Evolutionary conservation across 1,284 basidiomycete genomes (phyloP), one percentile per base, ranked within the genome.

Genomic region (Inonotus hispidus): DNA sequence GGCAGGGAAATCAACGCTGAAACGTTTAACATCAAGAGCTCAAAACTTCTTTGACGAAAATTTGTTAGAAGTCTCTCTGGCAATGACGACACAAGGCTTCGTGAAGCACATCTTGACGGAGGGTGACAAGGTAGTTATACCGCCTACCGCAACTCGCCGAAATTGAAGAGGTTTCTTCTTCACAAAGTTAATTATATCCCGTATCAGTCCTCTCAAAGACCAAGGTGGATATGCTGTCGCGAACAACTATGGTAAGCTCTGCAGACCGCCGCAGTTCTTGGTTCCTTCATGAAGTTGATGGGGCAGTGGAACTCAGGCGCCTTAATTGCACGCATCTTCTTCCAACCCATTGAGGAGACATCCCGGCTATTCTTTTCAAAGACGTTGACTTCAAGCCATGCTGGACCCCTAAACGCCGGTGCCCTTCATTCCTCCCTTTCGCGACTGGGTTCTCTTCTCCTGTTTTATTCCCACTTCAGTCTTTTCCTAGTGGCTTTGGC

Each of bases 61-160:
- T 27, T 69, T 81, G 23, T 71, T 90, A 19, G 74, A 75, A 35
- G 78, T 95, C 1, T 87, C 90, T 0, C 72, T 82, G 58, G 92
- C 88, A 0, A 92, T 98, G 82, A 92, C 90, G 3, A 80, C 77
- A 5, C 95, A 98, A 72, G 92, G 90, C 1, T 67, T 97, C 2
- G 79, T 98, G 67, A 99, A 99, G 72, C 95, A 99, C 70, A 81
- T 96, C 65, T 77, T 99, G 32, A 98, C 95, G 0, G 97, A 99
- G 71, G 94, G 92, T 10, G 97, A 99, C 73, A 94, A 97, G 59
- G 63, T 64, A 53, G 27, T 41, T 60, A 25, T 23, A 6, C 45
- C 2, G 43, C 19, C 19, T 58, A 25, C 39, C n/a, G 35, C 39
- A 29, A 8, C 19, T 16, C 32, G 25, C 25, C 32, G 27, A 16